Percentiles rank a stretch among this genome's conserved stretches.
phyloP scores from a whole-genome alignment of 441 rosid genomes.

The Mallotus japonicus region DNA sequence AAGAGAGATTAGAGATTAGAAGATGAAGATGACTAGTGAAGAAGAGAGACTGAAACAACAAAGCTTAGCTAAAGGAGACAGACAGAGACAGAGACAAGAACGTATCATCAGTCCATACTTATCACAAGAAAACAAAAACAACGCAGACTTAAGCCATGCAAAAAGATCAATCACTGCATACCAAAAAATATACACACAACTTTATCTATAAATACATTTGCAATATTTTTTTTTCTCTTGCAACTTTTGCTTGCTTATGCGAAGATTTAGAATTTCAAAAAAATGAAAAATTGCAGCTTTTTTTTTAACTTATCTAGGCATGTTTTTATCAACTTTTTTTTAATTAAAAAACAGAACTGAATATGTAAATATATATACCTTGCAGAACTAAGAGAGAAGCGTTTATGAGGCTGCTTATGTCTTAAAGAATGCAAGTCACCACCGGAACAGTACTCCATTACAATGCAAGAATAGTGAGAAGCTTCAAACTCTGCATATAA shows the following conservation, averaged over 20 bases:
- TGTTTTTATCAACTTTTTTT: too few species aligned
- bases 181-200: not conserved
- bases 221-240: too few species aligned
- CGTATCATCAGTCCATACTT: constrained; percentile 28
- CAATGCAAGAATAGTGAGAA: constrained; percentile 65
- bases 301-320: too few species aligned
- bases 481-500: constrained; percentile 62
- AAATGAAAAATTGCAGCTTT: constrained; percentile 28
- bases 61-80: constrained; percentile 29
- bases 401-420: constrained; percentile 59
- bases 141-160: constrained; percentile 44
- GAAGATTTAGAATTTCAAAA: constrained; percentile 11
- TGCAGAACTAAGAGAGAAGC: constrained; percentile 62
- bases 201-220: not conserved
- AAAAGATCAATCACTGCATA: constrained; percentile 16
- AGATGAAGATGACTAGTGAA: constrained; percentile 16
- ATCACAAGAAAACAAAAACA: constrained; percentile 42
- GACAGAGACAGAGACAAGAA: constrained; percentile 39
- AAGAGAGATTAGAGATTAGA: not conserved
- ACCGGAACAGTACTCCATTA: constrained; percentile 79
- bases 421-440: constrained; percentile 80
- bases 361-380: constrained; percentile 38
- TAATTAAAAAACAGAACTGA: too few species aligned
- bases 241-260: not conserved
- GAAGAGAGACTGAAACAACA: not conserved